phyloP scores from a whole-genome alignment of 1,284 basidiomycete genomes.

The Leccinum fuscescens region DNA sequence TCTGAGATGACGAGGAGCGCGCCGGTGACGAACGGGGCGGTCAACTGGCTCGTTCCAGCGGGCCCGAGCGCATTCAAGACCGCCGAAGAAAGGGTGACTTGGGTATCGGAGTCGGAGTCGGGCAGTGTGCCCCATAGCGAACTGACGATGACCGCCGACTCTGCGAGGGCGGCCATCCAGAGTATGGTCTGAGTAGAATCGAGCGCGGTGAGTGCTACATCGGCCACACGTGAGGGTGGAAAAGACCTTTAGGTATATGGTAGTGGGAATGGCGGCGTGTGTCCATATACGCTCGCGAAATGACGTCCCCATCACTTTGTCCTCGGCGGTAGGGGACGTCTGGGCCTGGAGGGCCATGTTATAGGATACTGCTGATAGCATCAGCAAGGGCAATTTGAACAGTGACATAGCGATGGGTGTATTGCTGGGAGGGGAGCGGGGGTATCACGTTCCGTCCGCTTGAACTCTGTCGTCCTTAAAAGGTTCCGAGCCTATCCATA shows the following conservation, averaged over 20 bases:
- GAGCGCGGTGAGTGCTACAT: not conserved
- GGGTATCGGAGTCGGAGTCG: not conserved
- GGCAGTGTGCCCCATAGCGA: not conserved
- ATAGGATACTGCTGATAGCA: constrained; percentile 4
- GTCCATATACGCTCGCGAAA: constrained; percentile 6
- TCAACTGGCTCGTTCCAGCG: constrained; percentile 7
- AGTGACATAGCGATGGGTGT: constrained; percentile 3
- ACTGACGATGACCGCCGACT: constrained; percentile 8
- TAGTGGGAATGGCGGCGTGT: not conserved
- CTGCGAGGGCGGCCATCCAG: constrained; percentile 7
- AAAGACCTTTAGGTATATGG: constrained; percentile 6
- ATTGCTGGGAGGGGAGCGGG: not conserved
- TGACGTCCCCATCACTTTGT: constrained; percentile 6
- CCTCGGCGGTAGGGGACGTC: not conserved
- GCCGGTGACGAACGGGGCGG: constrained; percentile 14
- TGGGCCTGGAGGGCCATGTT: constrained; percentile 2
- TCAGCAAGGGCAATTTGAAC: constrained; percentile 7
- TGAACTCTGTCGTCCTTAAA: not conserved
- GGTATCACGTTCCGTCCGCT: not conserved
- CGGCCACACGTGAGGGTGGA: not conserved
- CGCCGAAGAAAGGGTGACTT: not conserved
- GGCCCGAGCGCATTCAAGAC: constrained; percentile 10
- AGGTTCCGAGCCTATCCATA: not conserved
- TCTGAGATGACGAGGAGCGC: constrained; percentile 6
- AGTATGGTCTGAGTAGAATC: not conserved